These are phyloP conservation scores for Termitomyces sp. DNA, from an alignment of 768 basidiomycete genomes.

Conservation along the genomic window DNA sequence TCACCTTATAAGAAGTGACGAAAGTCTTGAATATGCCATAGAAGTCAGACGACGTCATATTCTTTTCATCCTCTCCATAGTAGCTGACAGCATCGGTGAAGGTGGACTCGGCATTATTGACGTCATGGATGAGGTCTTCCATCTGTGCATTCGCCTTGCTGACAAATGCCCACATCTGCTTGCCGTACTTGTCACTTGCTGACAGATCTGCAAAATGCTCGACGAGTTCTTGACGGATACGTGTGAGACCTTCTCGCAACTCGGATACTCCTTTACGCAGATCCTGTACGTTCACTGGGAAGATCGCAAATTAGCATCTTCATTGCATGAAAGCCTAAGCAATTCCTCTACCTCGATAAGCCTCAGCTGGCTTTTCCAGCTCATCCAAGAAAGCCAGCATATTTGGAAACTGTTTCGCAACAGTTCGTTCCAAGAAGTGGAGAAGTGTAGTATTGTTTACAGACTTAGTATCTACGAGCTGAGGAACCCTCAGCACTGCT, in stretches of 20 bases:
- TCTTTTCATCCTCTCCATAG: slow-evolving; percentile 92
- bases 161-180: slow-evolving; percentile 89
- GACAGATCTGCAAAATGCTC: slow-evolving; percentile 75
- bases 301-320: slow-evolving; percentile 11
- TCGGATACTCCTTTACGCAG: slow-evolving; percentile 71
- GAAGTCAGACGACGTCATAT: slow-evolving; percentile 84
- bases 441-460: slow-evolving; percentile 90
- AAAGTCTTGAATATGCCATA: slow-evolving; percentile 98
- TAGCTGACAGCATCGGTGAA: slow-evolving; percentile 85
- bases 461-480: slow-evolving; percentile 98
- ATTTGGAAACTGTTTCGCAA: slow-evolving; percentile 80
- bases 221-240: slow-evolving; percentile 73
- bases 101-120: slow-evolving; percentile 77
- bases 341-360: slow-evolving; percentile 71
- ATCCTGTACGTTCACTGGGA: slow-evolving; percentile 78
- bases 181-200: slow-evolving; percentile 72
- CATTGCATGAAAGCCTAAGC: neutral
- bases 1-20: slow-evolving; percentile 83
- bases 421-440: slow-evolving; percentile 89
- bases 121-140: slow-evolving; percentile 81
- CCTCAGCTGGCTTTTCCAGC: slow-evolving; percentile 83
- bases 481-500: neutral
- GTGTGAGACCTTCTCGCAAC: slow-evolving; percentile 69
- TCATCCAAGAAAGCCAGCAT: slow-evolving; percentile 90
- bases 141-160: slow-evolving; percentile 70